These are phyloP conservation scores for Exutisphaerella laricina DNA, from an alignment of 2,329 filamentous ascomycete genomes.

Conservation along the genomic window DNA sequence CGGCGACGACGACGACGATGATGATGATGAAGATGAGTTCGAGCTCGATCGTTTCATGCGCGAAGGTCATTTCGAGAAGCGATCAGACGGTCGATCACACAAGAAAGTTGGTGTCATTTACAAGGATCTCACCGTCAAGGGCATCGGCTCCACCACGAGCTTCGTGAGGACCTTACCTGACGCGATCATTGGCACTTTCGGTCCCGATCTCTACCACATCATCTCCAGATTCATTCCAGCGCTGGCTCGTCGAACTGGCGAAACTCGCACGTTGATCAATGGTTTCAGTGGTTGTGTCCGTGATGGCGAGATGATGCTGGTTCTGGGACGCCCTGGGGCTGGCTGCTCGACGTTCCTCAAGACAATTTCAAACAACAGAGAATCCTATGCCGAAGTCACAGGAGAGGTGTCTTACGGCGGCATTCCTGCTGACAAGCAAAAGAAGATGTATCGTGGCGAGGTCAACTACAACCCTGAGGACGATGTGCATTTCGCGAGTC, in stretches of 20 bases:
- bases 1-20: slow-evolving; percentile 48
- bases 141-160: slow-evolving; percentile 58
- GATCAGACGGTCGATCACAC: slow-evolving; percentile 59
- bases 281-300: slow-evolving; percentile 63
- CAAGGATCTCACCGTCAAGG: slow-evolving; percentile 70
- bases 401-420: slow-evolving; percentile 69
- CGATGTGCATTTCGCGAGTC: slow-evolving; percentile 65
- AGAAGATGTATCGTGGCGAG: slow-evolving; percentile 65
- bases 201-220: slow-evolving; percentile 67
- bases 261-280: slow-evolving; percentile 54
- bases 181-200: slow-evolving; percentile 71
- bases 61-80: slow-evolving; percentile 70
- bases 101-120: slow-evolving; percentile 76
- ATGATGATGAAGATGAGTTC: slow-evolving; percentile 51
- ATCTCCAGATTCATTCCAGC: slow-evolving; percentile 51
- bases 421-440: slow-evolving; percentile 61
- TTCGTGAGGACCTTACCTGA: slow-evolving; percentile 69
- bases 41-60: slow-evolving; percentile 65
- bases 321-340: slow-evolving; percentile 65
- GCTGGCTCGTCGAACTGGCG: slow-evolving; percentile 45
- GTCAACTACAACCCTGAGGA: slow-evolving; percentile 76
- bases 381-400: slow-evolving; percentile 58
- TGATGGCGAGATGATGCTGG: slow-evolving; percentile 63
- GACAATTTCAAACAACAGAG: slow-evolving; percentile 64
- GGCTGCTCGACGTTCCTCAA: slow-evolving; percentile 76